Conservation (phyloP, 306 rosid species). For the Glycine tomentella region DNA sequence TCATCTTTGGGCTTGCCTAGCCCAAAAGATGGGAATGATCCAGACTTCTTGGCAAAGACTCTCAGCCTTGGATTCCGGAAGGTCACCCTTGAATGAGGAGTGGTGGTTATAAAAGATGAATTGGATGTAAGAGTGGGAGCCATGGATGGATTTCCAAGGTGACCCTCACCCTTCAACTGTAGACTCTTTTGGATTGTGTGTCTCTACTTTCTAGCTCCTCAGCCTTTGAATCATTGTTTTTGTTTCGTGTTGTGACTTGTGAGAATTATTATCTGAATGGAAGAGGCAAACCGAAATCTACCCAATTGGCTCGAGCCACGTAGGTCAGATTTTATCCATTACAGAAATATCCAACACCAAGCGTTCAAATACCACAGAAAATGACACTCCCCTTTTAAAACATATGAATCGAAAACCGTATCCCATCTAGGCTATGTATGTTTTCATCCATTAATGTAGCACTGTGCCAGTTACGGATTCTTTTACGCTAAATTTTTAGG, state of each 20-base stretch:
- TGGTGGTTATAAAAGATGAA: slow-evolving; percentile 63
- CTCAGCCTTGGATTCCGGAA: slow-evolving; percentile 53
- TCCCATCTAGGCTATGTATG: neutral
- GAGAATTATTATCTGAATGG: slow-evolving; percentile 60
- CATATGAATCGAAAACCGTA: neutral
- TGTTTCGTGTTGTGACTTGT: neutral
- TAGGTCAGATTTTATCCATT: slow-evolving; percentile 60
- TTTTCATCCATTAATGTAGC: neutral
- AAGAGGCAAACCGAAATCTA: slow-evolving; percentile 28
- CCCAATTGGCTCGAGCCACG: slow-evolving; percentile 74
- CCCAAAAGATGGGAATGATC: slow-evolving; percentile 66
- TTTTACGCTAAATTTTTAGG: neutral
- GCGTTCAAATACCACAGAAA: slow-evolving; percentile 42
- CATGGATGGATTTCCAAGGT: slow-evolving; percentile 55
- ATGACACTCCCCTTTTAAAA: slow-evolving; percentile 15
- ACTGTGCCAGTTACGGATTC: neutral
- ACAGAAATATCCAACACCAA: slow-evolving; percentile 53
- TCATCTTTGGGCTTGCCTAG: slow-evolving; percentile 61
- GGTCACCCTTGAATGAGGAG: slow-evolving; percentile 56
- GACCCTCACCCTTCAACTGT: slow-evolving; percentile 29
- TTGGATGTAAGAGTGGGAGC: slow-evolving; percentile 78
- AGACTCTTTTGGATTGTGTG: slow-evolving; percentile 1
- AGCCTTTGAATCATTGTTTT: slow-evolving; percentile 23
- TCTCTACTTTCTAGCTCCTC: neutral
- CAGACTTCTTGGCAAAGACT: slow-evolving; percentile 60